Evolutionary conservation across 495 filamentous ascomycete species (phyloP).

Genomic region (Apiosordaria backusii): DNA sequence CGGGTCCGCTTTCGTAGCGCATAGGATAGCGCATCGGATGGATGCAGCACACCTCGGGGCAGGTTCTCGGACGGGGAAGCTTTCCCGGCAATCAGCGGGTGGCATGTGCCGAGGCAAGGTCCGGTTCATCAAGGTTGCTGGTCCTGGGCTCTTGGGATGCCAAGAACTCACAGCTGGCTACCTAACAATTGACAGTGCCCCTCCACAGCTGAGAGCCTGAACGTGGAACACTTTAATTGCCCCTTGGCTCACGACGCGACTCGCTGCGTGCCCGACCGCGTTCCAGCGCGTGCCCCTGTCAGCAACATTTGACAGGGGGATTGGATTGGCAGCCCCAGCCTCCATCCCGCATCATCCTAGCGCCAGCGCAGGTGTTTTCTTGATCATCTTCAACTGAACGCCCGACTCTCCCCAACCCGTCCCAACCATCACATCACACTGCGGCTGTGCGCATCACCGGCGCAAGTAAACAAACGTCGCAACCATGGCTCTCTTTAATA

Average conservation of each 20-base stretch:
- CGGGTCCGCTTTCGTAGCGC: slow-evolving; percentile 4
- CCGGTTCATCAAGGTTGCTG: neutral
- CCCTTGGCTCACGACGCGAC: slow-evolving; percentile 23
- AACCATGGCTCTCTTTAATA: slow-evolving; percentile 76
- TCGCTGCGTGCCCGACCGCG: slow-evolving; percentile 20
- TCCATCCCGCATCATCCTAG: slow-evolving; percentile 11
- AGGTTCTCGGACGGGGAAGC: slow-evolving; percentile 4
- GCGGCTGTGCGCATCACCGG: neutral
- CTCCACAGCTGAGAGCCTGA: neutral
- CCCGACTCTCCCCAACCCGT: neutral
- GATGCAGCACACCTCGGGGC: slow-evolving; percentile 9
- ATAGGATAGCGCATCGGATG: slow-evolving; percentile 1
- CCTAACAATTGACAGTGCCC: no score
- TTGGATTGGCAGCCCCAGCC: slow-evolving; percentile 22
- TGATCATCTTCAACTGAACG: neutral
- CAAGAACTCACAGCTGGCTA: no score
- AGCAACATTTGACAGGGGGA: neutral
- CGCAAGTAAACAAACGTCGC: slow-evolving; percentile 14
- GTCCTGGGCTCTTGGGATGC: neutral
- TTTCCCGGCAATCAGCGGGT: slow-evolving; percentile 21
- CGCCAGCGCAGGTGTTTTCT: slow-evolving; percentile 17
- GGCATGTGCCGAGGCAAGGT: slow-evolving; percentile 39
- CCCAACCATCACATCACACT: slow-evolving; percentile 6
- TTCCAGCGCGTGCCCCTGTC: slow-evolving; percentile 7
- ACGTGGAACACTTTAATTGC: slow-evolving; percentile 14